Percentiles rank a stretch among this genome's conserved stretches.
phyloP scores from a whole-genome alignment of 2,329 filamentous ascomycete genomes.

The Clonostachys solani region DNA sequence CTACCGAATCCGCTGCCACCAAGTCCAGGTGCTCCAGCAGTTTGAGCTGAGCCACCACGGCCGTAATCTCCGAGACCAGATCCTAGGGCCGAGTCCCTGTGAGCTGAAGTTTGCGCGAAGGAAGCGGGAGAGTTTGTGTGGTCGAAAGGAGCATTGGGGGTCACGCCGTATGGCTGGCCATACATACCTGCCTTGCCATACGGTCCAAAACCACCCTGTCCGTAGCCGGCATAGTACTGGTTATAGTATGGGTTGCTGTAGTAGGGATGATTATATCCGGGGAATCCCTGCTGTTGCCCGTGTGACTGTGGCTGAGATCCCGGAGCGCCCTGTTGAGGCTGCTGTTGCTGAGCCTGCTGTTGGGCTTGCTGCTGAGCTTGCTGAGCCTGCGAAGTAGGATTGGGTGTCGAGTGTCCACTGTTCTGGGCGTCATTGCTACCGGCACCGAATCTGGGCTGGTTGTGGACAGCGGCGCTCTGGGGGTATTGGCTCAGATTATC shows the following conservation, averaged over 20 bases:
- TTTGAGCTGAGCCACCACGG: slow-evolving; percentile 35
- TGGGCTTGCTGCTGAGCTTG: slow-evolving; percentile 36
- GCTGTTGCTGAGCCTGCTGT: slow-evolving; percentile 31
- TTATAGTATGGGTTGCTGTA: slow-evolving; percentile 60
- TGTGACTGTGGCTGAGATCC: slow-evolving; percentile 39
- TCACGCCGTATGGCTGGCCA: slow-evolving; percentile 52
- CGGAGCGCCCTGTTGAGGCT: slow-evolving; percentile 33
- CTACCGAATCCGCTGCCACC: slow-evolving; percentile 47
- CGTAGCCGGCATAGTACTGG: slow-evolving; percentile 53
- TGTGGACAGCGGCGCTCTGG: slow-evolving; percentile 59
- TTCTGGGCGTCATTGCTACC: slow-evolving; percentile 66
- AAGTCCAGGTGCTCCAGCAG: slow-evolving; percentile 29
- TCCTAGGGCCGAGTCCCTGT: slow-evolving; percentile 43
- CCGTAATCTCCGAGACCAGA: slow-evolving; percentile 52
- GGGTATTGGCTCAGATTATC: slow-evolving; percentile 67
- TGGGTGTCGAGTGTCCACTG: slow-evolving; percentile 88
- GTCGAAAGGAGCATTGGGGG: slow-evolving; percentile 52
- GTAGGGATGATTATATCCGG: slow-evolving; percentile 53
- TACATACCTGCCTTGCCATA: slow-evolving; percentile 54
- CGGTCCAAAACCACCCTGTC: slow-evolving; percentile 46
- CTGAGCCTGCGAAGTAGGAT: slow-evolving; percentile 62
- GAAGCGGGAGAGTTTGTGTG: slow-evolving; percentile 49
- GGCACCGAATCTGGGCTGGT: slow-evolving; percentile 54
- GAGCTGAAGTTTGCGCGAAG: slow-evolving; percentile 50
- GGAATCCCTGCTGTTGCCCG: slow-evolving; percentile 39